Evolutionary conservation across 2,329 filamentous ascomycete genomes (phyloP), one percentile per base, ranked within the genome.

Genomic region (Diaporthe eres): DNA sequence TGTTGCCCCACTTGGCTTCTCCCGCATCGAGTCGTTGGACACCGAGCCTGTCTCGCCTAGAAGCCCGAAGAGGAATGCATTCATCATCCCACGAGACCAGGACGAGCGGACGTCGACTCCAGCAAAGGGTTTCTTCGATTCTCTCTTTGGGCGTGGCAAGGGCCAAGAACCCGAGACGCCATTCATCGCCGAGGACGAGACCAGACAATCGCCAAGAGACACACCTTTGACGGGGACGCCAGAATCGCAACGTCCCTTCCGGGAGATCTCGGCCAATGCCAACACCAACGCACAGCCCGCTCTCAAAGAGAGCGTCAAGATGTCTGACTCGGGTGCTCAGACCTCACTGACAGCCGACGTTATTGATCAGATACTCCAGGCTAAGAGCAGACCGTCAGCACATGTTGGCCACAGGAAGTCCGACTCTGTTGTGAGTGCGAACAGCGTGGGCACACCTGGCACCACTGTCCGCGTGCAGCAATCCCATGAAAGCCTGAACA

Each of bases 291-390:
- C 83, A 71, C 85, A 85, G 28, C 80, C 84, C 34, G 67, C 78
- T 9, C 87, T 85, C 75, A 89, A 86, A 80, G 80, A 78, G 31
- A 71, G 82, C 31, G 77, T 85, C 55, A 83, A 85, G 73, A 93
- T 89, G 77, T 86, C 88, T 28, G 95, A 98, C 80, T 93, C 94
- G 78, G 91, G 92, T 72, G 93, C 94, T 19, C 96, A 98, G 85
- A 98, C 96, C 34, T 89, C 93, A 53, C 87, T 98, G 42, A 97
- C 95, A n/a, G 91, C 94, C 0, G 91, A 94, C 68, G 92, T 94
- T 74, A 95, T 98, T 78, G 95, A 98, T 79, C 90, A 91, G 74
- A 88, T 98, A 80, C 85, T 97, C 74, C 89, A 90, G 78, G 87
- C 88, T 72, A 91, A 90, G 79, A 76, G 77, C 53, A 80, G 80